Evolutionary conservation across 148 eudicot species (phyloP).

Genomic region (Rhododendron ovatum): DNA sequence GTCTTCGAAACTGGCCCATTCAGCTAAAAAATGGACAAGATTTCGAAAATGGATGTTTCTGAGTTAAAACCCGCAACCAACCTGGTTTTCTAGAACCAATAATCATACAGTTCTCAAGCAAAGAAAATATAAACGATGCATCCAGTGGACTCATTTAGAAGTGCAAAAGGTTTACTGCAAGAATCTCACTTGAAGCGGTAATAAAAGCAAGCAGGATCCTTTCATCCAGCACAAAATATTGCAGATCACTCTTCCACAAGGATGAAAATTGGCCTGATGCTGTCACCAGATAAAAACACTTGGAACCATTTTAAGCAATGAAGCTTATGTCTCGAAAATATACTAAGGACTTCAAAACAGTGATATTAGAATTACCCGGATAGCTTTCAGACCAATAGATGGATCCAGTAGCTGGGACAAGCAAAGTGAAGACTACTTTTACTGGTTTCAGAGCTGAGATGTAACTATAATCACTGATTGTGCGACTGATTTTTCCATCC

Average conservation of each 20-base stretch:
- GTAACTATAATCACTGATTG: conserved; percentile 36
- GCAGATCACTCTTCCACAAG: conserved; percentile 57
- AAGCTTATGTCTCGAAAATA: neutral
- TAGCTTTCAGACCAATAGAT: conserved; percentile 71
- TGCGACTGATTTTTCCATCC: conserved; percentile 58
- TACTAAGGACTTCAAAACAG: neutral
- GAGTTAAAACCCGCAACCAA: neutral
- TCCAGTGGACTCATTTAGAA: neutral
- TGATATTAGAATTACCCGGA: conserved; percentile 39
- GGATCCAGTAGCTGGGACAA: conserved; percentile 73
- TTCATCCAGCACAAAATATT: conserved; percentile 63
- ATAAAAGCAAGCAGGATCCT: conserved; percentile 59
- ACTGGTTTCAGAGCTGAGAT: conserved; percentile 70
- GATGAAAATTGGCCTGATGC: conserved; percentile 21
- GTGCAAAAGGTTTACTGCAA: neutral
- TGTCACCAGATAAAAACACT: neutral
- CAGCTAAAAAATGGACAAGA: neutral
- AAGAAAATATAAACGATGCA: neutral
- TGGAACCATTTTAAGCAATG: neutral
- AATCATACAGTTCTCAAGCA: neutral
- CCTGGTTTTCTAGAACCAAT: neutral
- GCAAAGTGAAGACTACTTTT: conserved; percentile 50
- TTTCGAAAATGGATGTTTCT: neutral
- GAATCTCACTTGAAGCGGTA: conserved; percentile 67
- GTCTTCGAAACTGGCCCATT: neutral